These are phyloP conservation scores for Acephala macrosclerotiorum DNA, from an alignment of 2,329 filamentous ascomycete species.

Conservation along the genomic window DNA sequence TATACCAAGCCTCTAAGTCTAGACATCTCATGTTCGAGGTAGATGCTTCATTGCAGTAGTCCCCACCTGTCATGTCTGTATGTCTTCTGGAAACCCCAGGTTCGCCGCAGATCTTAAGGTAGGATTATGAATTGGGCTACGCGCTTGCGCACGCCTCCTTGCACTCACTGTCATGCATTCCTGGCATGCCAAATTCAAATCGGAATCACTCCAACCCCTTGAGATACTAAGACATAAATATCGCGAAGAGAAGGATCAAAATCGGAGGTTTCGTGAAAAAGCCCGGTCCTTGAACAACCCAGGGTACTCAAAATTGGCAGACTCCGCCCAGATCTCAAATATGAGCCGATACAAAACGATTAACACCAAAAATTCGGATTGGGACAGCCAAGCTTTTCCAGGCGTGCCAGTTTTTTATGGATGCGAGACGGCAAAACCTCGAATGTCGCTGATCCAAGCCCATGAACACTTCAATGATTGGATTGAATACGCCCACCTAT, in stretches of 20 bases:
- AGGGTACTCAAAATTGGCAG: background rate
- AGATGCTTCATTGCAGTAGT: background rate
- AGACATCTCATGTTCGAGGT: background rate
- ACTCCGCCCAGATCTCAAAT: background rate
- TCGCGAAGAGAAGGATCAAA: background rate
- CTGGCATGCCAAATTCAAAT: background rate
- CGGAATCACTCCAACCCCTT: too few species aligned
- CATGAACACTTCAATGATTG: constrained; percentile 12
- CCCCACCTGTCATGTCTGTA: too few species aligned
- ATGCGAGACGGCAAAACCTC: constrained; percentile 18
- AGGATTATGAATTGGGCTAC: background rate
- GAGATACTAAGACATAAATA: background rate
- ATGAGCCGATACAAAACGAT: background rate
- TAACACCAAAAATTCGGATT: constrained; percentile 3
- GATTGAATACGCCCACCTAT: background rate
- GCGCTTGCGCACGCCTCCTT: background rate
- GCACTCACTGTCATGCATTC: background rate
- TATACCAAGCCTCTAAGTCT: background rate
- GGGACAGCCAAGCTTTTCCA: constrained; percentile 18
- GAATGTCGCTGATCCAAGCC: constrained; percentile 14
- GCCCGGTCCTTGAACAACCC: background rate
- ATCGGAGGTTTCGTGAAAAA: background rate
- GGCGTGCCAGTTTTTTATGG: constrained; percentile 10
- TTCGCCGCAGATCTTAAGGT: background rate
- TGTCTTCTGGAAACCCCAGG: background rate